These are phyloP conservation scores for Chaetomidium leptoderma DNA, from an alignment of 495 filamentous ascomycete species.

Conservation along the genomic window DNA sequence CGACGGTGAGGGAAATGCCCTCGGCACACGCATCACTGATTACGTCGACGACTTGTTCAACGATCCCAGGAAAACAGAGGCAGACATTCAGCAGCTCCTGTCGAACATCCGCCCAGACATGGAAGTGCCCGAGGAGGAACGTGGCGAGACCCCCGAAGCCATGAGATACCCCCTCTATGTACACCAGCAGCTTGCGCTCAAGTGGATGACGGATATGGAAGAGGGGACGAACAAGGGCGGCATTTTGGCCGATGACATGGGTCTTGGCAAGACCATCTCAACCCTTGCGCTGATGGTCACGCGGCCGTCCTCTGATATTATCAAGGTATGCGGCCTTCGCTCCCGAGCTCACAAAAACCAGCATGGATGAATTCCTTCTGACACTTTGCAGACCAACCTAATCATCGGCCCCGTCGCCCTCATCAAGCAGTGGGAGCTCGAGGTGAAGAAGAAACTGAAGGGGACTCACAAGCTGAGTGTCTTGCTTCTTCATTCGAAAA, in stretches of 20 bases:
- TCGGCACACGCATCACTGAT: constrained; percentile 25
- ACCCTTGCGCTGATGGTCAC: constrained; percentile 78
- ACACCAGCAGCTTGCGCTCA: constrained; percentile 78
- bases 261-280: constrained; percentile 91
- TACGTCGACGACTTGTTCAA: constrained; percentile 41
- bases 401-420: constrained; percentile 85
- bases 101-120: constrained; percentile 71
- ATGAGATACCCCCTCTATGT: constrained; percentile 69
- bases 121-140: constrained; percentile 59
- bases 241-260: constrained; percentile 91
- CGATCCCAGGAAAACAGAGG: constrained; percentile 55
- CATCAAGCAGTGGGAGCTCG: constrained; percentile 83
- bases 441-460: constrained; percentile 71
- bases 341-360: not conserved
- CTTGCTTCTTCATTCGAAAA: constrained; percentile 58
- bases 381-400: constrained; percentile 61
- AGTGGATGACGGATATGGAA: constrained; percentile 82
- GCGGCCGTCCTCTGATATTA: constrained; percentile 55
- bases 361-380: constrained; percentile 3
- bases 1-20: constrained; percentile 27
- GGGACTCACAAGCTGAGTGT: constrained; percentile 55
- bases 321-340: constrained; percentile 25
- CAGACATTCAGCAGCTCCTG: constrained; percentile 65
- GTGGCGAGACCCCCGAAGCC: constrained; percentile 68
- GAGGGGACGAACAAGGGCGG: constrained; percentile 72